Evolutionary conservation across 2,329 filamentous ascomycete species (phyloP).

Genomic region (Westerdykella ornata): DNA sequence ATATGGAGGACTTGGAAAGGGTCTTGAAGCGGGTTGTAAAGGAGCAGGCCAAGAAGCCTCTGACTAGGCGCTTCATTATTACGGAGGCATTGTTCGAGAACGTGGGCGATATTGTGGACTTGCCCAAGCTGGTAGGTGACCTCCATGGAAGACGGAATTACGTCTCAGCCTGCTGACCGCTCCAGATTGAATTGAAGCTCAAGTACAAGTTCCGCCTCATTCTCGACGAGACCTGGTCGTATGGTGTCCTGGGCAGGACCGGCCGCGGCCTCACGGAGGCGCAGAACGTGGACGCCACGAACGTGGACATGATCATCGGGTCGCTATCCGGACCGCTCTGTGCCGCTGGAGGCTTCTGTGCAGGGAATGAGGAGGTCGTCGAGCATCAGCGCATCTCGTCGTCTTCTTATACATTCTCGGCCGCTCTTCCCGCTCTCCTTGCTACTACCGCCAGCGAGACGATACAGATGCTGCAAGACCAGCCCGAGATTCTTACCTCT

Average conservation of each 20-base stretch:
- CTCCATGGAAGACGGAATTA: not conserved
- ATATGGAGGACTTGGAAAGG: slow-evolving; percentile 86
- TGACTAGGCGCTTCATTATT: slow-evolving; percentile 91
- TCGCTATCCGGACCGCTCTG: slow-evolving; percentile 85
- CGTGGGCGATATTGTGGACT: slow-evolving; percentile 72
- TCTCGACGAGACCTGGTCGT: slow-evolving; percentile 95
- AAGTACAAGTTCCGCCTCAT: slow-evolving; percentile 98
- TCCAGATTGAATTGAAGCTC: slow-evolving; percentile 78
- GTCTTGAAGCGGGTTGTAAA: slow-evolving; percentile 79
- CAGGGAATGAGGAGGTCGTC: slow-evolving; percentile 82
- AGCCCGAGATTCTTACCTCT: slow-evolving; percentile 70
- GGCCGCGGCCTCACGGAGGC: slow-evolving; percentile 91
- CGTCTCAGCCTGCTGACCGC: slow-evolving; percentile 2
- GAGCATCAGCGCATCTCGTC: slow-evolving; percentile 94
- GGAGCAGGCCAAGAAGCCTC: slow-evolving; percentile 79
- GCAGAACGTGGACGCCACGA: slow-evolving; percentile 87
- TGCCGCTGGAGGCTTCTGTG: slow-evolving; percentile 92
- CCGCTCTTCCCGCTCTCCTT: slow-evolving; percentile 84
- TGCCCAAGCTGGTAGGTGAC: slow-evolving; percentile 67
- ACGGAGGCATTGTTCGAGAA: slow-evolving; percentile 94
- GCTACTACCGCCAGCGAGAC: slow-evolving; percentile 95
- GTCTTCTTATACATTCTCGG: slow-evolving; percentile 90
- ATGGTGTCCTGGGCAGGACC: slow-evolving; percentile 85
- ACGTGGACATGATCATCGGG: slow-evolving; percentile 96
- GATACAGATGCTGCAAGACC: slow-evolving; percentile 75